These are phyloP conservation scores for Barnettozyma sp. DNA, from an alignment of 805 yeast genomes.

Conservation along the genomic window DNA sequence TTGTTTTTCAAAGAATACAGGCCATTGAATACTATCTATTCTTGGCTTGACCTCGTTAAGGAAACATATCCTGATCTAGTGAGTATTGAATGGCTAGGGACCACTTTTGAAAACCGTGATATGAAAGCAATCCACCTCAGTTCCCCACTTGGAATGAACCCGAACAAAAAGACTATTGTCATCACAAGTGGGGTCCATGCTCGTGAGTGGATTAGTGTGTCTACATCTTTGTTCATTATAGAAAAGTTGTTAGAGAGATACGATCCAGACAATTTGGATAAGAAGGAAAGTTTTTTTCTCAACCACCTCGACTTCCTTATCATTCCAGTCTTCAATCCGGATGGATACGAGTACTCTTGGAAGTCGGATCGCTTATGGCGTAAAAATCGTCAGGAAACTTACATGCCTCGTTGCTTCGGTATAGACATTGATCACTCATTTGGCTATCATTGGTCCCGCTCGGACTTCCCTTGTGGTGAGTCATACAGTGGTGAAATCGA, in stretches of 20 bases:
- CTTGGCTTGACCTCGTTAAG: constrained; percentile 61
- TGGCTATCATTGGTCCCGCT: constrained; percentile 62
- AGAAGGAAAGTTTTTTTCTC: constrained; percentile 40
- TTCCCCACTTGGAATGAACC: constrained; percentile 35
- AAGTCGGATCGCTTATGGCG: constrained; percentile 76
- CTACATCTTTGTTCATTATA: constrained; percentile 56
- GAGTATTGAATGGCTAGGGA: constrained; percentile 62
- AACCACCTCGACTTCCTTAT: constrained; percentile 63
- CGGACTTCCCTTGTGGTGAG: constrained; percentile 70
- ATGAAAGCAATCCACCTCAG: constrained; percentile 61
- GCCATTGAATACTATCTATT: constrained; percentile 57
- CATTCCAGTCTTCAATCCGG: constrained; percentile 84
- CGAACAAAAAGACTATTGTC: constrained; percentile 56
- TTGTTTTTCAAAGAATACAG: constrained; percentile 67
- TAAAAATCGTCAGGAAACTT: constrained; percentile 76
- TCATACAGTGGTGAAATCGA: constrained; percentile 73
- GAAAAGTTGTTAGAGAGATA: constrained; percentile 41
- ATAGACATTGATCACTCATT: constrained; percentile 84
- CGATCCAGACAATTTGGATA: constrained; percentile 28
- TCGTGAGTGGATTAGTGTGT: constrained; percentile 80
- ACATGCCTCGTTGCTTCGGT: constrained; percentile 62
- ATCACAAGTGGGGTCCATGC: constrained; percentile 85
- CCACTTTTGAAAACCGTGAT: constrained; percentile 67
- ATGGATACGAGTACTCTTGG: constrained; percentile 87
- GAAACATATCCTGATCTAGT: constrained; percentile 59